phyloP scores from a whole-genome alignment of 139 green algal species.

The Haematococcus sp. region DNA sequence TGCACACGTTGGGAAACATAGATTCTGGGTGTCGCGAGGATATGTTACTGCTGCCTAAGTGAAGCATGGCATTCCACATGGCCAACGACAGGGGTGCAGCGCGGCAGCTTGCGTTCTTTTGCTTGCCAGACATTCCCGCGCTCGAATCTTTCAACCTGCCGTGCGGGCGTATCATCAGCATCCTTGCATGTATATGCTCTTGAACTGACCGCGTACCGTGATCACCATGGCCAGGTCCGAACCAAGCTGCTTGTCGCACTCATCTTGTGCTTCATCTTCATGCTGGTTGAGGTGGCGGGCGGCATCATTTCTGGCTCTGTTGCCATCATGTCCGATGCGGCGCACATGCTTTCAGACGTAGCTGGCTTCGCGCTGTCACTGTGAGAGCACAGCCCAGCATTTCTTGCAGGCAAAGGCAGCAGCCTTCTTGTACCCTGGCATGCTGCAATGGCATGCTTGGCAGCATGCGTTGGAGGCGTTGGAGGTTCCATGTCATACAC shows the following conservation, averaged over 20 bases:
- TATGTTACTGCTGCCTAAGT: too few species aligned
- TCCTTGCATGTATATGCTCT: too few species aligned
- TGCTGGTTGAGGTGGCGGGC: slow-evolving; percentile 51
- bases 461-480: too few species aligned
- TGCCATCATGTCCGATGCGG: slow-evolving; percentile 93
- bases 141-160: not conserved
- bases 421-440: slow-evolving; percentile 24
- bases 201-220: too few species aligned
- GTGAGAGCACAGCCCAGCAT: slow-evolving; percentile 48
- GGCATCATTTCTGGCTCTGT: slow-evolving; percentile 41
- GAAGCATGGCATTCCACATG: too few species aligned
- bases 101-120: too few species aligned
- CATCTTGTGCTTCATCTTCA: slow-evolving; percentile 54
- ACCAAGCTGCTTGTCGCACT: slow-evolving; percentile 38
- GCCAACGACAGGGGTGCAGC: too few species aligned
- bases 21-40: not conserved
- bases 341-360: slow-evolving; percentile 93
- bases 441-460: slow-evolving; percentile 18
- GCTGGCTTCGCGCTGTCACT: slow-evolving; percentile 80
- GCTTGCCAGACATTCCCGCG: not conserved
- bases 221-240: not conserved
- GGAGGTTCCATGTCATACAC: too few species aligned
- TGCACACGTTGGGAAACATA: not conserved
- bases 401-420: slow-evolving; percentile 8
- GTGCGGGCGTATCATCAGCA: too few species aligned